A percentile compares a stretch with the other conserved stretches of the same genome.
Conservation (phyloP, 176 grass and related monocot species). For the Canna indica region DNA sequence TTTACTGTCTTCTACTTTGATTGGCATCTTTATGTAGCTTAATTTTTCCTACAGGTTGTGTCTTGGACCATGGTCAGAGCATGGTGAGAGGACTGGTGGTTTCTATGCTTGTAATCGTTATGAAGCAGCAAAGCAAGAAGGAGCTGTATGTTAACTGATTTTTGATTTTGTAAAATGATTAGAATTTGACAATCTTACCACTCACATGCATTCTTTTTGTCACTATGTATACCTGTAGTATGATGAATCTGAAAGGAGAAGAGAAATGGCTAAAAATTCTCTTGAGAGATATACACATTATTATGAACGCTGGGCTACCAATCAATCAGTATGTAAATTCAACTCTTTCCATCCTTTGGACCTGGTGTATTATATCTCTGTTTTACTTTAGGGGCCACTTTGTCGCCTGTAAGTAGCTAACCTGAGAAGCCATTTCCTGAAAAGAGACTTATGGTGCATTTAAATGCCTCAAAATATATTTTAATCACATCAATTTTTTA, state of each 20-base stretch:
- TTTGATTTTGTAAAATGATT: not conserved
- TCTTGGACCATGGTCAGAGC: constrained; percentile 58
- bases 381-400: no score
- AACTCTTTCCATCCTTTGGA: not conserved
- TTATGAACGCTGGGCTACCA: constrained; percentile 97
- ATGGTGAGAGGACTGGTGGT: constrained; percentile 89
- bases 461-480: no score
- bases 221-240: constrained; percentile 39
- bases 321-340: constrained; percentile 60
- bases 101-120: constrained; percentile 98
- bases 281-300: constrained; percentile 98
- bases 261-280: constrained; percentile 91
- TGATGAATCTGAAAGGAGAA: constrained; percentile 78
- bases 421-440: no score
- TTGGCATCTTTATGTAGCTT: not conserved
- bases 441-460: no score
- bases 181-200: not conserved
- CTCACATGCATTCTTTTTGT: not conserved
- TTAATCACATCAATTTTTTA: no score
- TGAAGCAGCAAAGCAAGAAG: constrained; percentile 77
- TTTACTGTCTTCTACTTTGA: not conserved
- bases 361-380: not conserved
- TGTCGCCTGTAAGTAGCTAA: no score
- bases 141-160: constrained; percentile 42
- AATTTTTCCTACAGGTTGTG: constrained; percentile 63